Percentiles rank a stretch among this genome's conserved stretches.
phyloP scores from a whole-genome alignment of 495 filamentous ascomycete species.

The Parmelia sp. region DNA sequence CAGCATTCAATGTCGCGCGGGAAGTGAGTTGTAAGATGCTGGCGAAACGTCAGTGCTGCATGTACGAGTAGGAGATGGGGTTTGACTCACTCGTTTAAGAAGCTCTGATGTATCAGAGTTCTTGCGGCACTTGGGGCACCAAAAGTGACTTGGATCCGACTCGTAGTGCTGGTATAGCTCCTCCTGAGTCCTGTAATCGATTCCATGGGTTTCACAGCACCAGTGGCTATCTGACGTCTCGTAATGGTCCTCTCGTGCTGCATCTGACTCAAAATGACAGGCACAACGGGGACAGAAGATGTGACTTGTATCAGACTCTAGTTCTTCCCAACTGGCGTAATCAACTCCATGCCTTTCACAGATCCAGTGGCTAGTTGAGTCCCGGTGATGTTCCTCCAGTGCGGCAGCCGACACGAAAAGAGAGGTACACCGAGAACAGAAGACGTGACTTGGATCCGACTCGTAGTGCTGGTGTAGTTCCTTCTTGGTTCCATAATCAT shows the following conservation, averaged over 20 bases:
- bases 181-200: background rate
- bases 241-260: no score
- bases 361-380: no score
- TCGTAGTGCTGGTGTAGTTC: no score
- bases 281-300: no score
- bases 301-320: no score
- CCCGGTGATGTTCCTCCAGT: no score
- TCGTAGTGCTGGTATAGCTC: no score
- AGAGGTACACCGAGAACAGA: no score
- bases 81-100: constrained; percentile 19
- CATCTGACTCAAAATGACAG: no score
- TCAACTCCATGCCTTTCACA: no score
- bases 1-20: constrained; percentile 21
- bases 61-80: background rate
- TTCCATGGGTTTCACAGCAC: background rate
- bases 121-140: constrained; percentile 12
- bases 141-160: constrained; percentile 1
- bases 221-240: background rate
- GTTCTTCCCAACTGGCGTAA: no score
- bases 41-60: constrained; percentile 14
- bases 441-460: background rate
- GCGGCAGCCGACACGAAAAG: no score
- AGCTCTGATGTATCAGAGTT: constrained; percentile 12
- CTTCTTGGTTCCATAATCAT: background rate
- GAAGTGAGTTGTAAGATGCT: constrained; percentile 22